phyloP scores from a whole-genome alignment of 768 basidiomycete species.

The Boletus fagicola region DNA sequence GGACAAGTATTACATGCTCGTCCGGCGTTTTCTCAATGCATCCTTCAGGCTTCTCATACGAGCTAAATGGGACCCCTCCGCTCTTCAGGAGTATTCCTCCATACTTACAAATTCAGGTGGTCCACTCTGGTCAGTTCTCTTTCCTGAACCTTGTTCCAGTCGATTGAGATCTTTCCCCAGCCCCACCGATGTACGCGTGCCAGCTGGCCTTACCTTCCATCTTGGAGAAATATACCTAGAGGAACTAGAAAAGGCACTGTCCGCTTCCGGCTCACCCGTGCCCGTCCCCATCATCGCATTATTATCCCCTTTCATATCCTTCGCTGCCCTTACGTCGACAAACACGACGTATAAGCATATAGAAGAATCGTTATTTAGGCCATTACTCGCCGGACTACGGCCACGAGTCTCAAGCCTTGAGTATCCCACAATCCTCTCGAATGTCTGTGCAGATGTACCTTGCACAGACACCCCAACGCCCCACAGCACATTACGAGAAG shows the following conservation, averaged over 20 bases:
- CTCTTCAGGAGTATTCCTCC: constrained; percentile 60
- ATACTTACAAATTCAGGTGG: constrained; percentile 71
- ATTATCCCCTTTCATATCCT: constrained; percentile 65
- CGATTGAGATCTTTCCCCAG: constrained; percentile 37
- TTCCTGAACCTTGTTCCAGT: neutral
- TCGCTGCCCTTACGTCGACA: constrained; percentile 67
- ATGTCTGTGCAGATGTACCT: constrained; percentile 51
- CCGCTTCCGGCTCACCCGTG: constrained; percentile 24
- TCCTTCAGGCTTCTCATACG: constrained; percentile 78
- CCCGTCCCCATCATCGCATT: constrained; percentile 54
- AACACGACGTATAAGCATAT: constrained; percentile 71
- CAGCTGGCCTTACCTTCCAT: constrained; percentile 79
- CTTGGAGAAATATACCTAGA: constrained; percentile 86
- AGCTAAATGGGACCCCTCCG: constrained; percentile 58
- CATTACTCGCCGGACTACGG: constrained; percentile 58
- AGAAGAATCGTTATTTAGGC: constrained; percentile 63
- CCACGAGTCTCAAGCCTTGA: constrained; percentile 29
- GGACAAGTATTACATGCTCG: constrained; percentile 97
- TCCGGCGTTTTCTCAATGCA: constrained; percentile 84
- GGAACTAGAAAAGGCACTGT: constrained; percentile 74
- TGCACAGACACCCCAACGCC: constrained; percentile 38
- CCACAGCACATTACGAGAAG: constrained; percentile 44
- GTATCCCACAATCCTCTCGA: constrained; percentile 47
- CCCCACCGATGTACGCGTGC: constrained; percentile 67
- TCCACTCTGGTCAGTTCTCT: constrained; percentile 68